Percentiles rank a stretch among this genome's conserved stretches.
Conservation (phyloP, 805 yeast genomes). For the Lipomyces japonicus region DNA sequence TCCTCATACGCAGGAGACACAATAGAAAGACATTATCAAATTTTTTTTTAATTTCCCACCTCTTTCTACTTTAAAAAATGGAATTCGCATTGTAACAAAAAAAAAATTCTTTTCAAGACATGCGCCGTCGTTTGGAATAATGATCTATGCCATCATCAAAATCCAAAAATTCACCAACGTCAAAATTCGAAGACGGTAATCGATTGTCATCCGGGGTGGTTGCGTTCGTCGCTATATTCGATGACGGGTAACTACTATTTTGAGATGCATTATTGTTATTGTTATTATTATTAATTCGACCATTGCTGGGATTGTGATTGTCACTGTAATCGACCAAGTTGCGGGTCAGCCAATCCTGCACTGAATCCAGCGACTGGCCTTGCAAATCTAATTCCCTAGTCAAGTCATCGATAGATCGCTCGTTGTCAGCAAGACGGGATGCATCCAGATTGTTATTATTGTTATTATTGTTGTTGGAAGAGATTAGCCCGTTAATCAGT, state of each 20-base stretch:
- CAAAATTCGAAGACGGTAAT: slow-evolving; percentile 16
- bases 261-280: slow-evolving; percentile 4
- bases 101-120: not conserved
- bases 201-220: slow-evolving; percentile 2
- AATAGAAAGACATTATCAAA: too few species aligned
- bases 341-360: slow-evolving; percentile 35
- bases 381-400: slow-evolving; percentile 32
- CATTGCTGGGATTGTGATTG: too few species aligned
- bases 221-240: slow-evolving; percentile 56
- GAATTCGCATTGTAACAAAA: too few species aligned
- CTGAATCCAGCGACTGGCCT: slow-evolving; percentile 33
- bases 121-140: not conserved
- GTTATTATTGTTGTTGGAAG: slow-evolving; percentile 5
- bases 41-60: too few species aligned
- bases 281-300: too few species aligned
- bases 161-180: slow-evolving; percentile 33
- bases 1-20: too few species aligned
- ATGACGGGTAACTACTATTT: not conserved
- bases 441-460: slow-evolving; percentile 3
- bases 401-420: slow-evolving; percentile 29
- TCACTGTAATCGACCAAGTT: slow-evolving; percentile 9
- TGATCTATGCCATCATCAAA: not conserved
- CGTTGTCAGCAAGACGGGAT: slow-evolving; percentile 10
- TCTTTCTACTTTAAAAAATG: too few species aligned
- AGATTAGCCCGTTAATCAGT: slow-evolving; percentile 10